phyloP scores from a whole-genome alignment of 345 rosid species.

The Heritiera fomes region DNA sequence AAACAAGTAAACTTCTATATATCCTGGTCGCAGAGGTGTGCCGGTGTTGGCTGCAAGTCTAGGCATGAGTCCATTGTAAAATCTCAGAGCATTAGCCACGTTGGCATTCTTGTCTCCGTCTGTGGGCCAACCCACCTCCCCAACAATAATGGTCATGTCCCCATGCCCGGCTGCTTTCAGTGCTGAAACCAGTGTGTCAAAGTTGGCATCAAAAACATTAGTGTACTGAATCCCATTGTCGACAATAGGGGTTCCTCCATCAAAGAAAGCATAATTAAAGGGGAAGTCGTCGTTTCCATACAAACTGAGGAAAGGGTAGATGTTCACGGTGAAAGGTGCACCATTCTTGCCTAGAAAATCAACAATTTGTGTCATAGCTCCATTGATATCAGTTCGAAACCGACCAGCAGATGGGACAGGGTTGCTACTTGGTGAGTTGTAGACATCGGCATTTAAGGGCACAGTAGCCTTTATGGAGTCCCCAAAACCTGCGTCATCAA shows the following conservation, averaged over 20 bases:
- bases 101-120: constrained; percentile 91
- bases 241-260: constrained; percentile 56
- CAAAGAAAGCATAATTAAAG: constrained; percentile 79
- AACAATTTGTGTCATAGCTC: constrained; percentile 61
- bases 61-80: constrained; percentile 68
- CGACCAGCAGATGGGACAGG: constrained; percentile 76
- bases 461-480: constrained; percentile 80
- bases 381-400: constrained; percentile 63
- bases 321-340: constrained; percentile 87
- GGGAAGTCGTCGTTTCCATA: constrained; percentile 77
- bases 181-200: constrained; percentile 78
- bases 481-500: constrained; percentile 71
- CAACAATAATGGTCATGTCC: constrained; percentile 63
- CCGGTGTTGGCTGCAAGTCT: constrained; percentile 62
- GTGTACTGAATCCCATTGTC: constrained; percentile 65
- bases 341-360: constrained; percentile 60
- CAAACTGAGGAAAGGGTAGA: constrained; percentile 90
- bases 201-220: constrained; percentile 87
- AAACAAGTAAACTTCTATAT: constrained; percentile 67
- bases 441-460: constrained; percentile 87
- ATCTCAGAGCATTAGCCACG: constrained; percentile 56
- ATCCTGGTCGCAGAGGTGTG: constrained; percentile 69
- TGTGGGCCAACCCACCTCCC: constrained; percentile 95
- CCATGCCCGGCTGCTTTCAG: constrained; percentile 59
- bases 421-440: constrained; percentile 54